Evolutionary conservation across 1,284 basidiomycete species (phyloP).

Genomic region (Chalciporus sp.): DNA sequence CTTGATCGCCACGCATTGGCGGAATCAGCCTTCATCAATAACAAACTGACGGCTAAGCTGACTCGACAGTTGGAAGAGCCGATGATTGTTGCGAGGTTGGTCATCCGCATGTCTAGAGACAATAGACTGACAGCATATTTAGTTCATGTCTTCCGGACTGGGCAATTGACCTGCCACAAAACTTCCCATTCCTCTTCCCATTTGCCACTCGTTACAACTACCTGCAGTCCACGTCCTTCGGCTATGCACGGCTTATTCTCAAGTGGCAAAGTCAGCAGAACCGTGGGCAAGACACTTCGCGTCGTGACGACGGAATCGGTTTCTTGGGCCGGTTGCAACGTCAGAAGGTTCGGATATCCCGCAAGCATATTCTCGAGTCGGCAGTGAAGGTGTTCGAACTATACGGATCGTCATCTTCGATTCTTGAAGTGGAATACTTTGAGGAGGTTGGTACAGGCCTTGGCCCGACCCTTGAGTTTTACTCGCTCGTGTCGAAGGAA

Average conservation of each 20-base stretch:
- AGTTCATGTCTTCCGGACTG: slow-evolving; percentile 96
- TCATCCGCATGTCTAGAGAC: not conserved
- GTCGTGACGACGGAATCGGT: slow-evolving; percentile 88
- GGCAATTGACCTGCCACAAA: slow-evolving; percentile 91
- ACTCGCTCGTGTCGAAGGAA: slow-evolving; percentile 90
- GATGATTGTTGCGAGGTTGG: slow-evolving; percentile 95
- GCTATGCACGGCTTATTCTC: slow-evolving; percentile 90
- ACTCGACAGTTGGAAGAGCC: slow-evolving; percentile 98
- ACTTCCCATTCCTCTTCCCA: slow-evolving; percentile 98
- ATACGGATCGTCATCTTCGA: slow-evolving; percentile 90
- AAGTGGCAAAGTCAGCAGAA: slow-evolving; percentile 87
- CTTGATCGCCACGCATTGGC: slow-evolving; percentile 59
- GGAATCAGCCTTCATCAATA: slow-evolving; percentile 92
- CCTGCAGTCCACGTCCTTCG: slow-evolving; percentile 96
- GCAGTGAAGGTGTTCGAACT: slow-evolving; percentile 97
- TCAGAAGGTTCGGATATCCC: slow-evolving; percentile 96
- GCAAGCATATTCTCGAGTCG: slow-evolving; percentile 94
- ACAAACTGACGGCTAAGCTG: slow-evolving; percentile 97
- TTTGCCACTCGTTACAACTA: slow-evolving; percentile 97
- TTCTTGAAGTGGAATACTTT: slow-evolving; percentile 98
- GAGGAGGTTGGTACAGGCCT: slow-evolving; percentile 98
- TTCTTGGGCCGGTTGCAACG: slow-evolving; percentile 91
- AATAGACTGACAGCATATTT: slow-evolving; percentile 3
- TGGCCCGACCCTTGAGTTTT: slow-evolving; percentile 98
- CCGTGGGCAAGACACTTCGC: slow-evolving; percentile 70